Conservation (phyloP, 768 basidiomycete genomes). For the Mycena vitilis region DNA sequence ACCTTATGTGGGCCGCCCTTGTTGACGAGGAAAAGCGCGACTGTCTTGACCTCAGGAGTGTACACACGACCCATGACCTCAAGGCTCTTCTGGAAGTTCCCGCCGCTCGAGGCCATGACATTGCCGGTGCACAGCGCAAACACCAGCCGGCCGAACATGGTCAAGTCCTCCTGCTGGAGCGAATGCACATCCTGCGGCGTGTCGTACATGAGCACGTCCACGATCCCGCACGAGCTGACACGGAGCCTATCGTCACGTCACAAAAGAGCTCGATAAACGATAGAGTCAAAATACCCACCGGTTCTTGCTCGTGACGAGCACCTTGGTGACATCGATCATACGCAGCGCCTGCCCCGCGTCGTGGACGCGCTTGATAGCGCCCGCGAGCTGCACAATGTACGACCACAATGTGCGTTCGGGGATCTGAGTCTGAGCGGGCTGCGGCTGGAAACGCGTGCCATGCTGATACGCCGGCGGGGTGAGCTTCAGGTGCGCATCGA, state of each 20-base stretch:
- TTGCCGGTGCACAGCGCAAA: conserved; percentile 83
- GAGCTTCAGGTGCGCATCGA: conserved; percentile 78
- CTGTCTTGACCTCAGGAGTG: conserved; percentile 83
- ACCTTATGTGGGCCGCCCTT: conserved; percentile 79
- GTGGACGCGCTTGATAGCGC: conserved; percentile 89
- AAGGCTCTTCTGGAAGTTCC: conserved; percentile 76
- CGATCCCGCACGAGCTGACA: conserved; percentile 87
- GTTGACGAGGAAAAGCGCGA: conserved; percentile 80
- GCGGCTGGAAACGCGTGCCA: conserved; percentile 39
- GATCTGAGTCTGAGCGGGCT: conserved; percentile 49
- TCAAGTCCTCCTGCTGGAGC: conserved; percentile 89
- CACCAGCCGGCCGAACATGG: conserved; percentile 87
- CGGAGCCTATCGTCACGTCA: conserved; percentile 65
- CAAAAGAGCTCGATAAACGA: neutral
- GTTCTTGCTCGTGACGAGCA: conserved; percentile 91
- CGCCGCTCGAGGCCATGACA: conserved; percentile 65
- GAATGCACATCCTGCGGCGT: conserved; percentile 66
- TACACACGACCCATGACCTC: conserved; percentile 82
- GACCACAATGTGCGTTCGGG: conserved; percentile 91
- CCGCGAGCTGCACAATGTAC: conserved; percentile 90
- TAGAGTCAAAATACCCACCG: conserved; percentile 57
- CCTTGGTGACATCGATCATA: conserved; percentile 87
- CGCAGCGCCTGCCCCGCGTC: conserved; percentile 83
- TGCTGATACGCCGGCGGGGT: conserved; percentile 51
- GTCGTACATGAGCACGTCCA: conserved; percentile 88